Conservation (phyloP, 2,329 filamentous ascomycete genomes). For the Stachybotrys echinatus region DNA sequence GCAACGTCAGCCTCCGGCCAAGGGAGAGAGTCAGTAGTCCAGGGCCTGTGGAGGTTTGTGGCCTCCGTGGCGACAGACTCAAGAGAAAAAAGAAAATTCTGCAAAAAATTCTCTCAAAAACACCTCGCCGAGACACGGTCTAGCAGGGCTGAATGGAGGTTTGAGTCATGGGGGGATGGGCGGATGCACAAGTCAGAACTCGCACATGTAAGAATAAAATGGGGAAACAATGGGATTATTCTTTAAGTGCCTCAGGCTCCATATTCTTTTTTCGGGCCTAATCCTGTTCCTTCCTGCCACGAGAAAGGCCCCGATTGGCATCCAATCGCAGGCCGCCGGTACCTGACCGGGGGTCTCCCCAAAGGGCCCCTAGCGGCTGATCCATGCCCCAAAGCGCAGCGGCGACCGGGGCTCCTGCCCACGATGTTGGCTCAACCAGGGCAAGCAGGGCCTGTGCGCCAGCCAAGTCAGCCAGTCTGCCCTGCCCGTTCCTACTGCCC, state of each 20-base stretch:
- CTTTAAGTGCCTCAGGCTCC: background rate
- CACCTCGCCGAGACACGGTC: background rate
- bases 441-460: background rate
- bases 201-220: background rate
- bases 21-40: too few species aligned
- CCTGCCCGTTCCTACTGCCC: background rate
- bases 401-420: background rate
- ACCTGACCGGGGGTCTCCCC: background rate
- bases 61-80: background rate
- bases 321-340: background rate
- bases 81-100: background rate
- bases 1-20: too few species aligned
- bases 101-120: background rate
- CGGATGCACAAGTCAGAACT: background rate
- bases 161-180: background rate
- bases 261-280: background rate
- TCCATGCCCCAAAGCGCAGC: background rate
- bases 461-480: background rate
- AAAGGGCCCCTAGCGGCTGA: background rate
- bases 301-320: background rate
- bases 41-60: too few species aligned
- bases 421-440: too few species aligned
- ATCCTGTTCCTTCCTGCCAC: background rate
- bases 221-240: background rate
- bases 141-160: background rate